phyloP scores from a whole-genome alignment of 371 early-diverging fungal species.

The Mortierella sp. region DNA sequence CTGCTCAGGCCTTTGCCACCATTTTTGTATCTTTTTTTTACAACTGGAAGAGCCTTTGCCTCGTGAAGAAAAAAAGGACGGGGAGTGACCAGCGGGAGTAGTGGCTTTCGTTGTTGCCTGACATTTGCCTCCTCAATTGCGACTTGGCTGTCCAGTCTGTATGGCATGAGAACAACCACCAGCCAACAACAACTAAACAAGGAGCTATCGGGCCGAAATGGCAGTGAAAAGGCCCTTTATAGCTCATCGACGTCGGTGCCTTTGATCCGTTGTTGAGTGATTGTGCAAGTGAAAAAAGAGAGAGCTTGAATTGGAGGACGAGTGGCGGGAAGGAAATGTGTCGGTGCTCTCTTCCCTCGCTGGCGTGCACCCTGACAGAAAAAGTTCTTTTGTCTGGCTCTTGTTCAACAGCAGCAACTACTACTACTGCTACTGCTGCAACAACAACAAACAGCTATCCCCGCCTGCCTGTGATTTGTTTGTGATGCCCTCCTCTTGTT shows the following conservation, averaged over 20 bases:
- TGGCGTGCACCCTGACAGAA: constrained; percentile 8
- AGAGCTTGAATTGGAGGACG: neutral
- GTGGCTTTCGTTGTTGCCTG: too few relatives aligned
- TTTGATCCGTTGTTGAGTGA: neutral
- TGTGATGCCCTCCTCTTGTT: neutral
- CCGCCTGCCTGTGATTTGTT: neutral
- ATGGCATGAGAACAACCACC: too few relatives aligned
- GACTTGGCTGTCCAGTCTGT: neutral
- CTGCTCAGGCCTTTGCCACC: constrained; percentile 19
- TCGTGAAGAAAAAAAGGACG: too few relatives aligned
- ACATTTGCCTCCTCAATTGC: neutral
- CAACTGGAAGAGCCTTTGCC: too few relatives aligned
- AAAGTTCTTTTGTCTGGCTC: too few relatives aligned
- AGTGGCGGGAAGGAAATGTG: neutral
- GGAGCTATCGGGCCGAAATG: neutral
- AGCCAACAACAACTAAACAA: too few relatives aligned
- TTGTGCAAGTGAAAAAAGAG: neutral
- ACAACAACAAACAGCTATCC: constrained; percentile 6
- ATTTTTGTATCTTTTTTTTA: constrained; percentile 13
- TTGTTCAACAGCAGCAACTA: neutral
- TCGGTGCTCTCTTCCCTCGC: neutral
- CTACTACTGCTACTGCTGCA: too few relatives aligned
- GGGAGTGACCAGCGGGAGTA: too few relatives aligned
- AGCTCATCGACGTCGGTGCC: too few relatives aligned
- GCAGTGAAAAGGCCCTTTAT: neutral